phyloP scores from a whole-genome alignment of 371 early-diverging fungal genomes.

The Synchytrium microbalum region DNA sequence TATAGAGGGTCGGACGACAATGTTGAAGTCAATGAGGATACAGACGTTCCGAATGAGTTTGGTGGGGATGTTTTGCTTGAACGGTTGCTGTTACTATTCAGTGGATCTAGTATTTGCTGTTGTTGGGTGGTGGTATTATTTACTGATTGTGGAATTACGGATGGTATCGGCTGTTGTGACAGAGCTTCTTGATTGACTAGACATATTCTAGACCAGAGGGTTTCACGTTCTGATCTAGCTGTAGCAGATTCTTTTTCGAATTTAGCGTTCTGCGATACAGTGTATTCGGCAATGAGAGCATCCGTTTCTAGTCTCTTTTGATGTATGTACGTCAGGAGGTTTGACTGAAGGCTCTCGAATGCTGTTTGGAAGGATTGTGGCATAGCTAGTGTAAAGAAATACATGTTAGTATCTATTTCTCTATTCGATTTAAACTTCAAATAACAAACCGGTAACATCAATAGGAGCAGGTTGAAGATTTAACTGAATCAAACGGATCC shows the following conservation, averaged over 20 bases:
- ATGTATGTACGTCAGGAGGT: not conserved
- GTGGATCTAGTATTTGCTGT: no score
- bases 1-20: not conserved
- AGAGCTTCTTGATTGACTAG: not conserved
- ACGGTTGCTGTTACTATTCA: not conserved
- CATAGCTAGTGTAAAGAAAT: not conserved
- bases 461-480: not conserved
- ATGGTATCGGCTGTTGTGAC: no score
- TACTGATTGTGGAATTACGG: no score
- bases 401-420: not conserved
- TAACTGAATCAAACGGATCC: not conserved
- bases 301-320: not conserved
- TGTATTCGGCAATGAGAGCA: not conserved
- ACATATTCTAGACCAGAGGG: not conserved
- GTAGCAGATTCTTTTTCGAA: not conserved
- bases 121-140: not conserved
- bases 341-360: not conserved
- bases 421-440: no score
- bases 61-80: not conserved
- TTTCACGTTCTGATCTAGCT: not conserved
- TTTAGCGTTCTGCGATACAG: not conserved
- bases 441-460: no score
- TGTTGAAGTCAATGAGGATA: not conserved
- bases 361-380: not conserved
- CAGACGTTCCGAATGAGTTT: not conserved